These are phyloP conservation scores for Ogataea kodamae DNA, from an alignment of 805 yeast genomes.

Conservation along the genomic window DNA sequence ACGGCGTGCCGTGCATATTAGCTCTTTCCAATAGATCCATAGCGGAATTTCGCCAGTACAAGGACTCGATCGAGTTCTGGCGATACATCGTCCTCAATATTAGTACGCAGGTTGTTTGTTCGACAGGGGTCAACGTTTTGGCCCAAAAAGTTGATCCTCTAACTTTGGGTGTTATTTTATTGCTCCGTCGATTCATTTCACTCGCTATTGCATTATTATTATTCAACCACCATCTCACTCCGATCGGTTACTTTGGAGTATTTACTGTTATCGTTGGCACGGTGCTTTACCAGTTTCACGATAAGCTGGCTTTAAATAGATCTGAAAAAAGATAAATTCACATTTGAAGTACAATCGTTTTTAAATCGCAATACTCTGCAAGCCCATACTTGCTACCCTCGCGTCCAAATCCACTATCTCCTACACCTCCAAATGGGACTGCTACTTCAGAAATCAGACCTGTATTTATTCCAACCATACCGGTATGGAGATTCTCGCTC, in stretches of 20 bases:
- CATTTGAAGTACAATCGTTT: conserved; percentile 51
- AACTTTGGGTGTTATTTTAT: conserved; percentile 57
- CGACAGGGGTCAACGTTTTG: conserved; percentile 62
- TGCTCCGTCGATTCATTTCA: conserved; percentile 60
- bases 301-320: neutral
- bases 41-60: conserved; percentile 14
- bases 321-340: neutral
- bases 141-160: conserved; percentile 58
- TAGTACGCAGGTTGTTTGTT: conserved; percentile 57
- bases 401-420: conserved; percentile 72
- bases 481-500: conserved; percentile 61
- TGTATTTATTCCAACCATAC: conserved; percentile 78
- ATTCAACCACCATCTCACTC: conserved; percentile 44
- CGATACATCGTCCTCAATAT: conserved; percentile 40
- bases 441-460: conserved; percentile 64
- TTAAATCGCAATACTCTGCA: conserved; percentile 63
- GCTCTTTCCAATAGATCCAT: conserved; percentile 31
- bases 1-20: conserved; percentile 52
- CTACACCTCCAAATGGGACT: conserved; percentile 69
- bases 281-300: conserved; percentile 35
- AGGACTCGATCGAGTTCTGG: conserved; percentile 7
- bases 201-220: conserved; percentile 51
- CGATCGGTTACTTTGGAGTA: conserved; percentile 45
- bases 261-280: conserved; percentile 55
- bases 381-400: conserved; percentile 73